Base-by-base conservation (phyloP, 208 protist species). In the Porcisia hertigi region DNA sequence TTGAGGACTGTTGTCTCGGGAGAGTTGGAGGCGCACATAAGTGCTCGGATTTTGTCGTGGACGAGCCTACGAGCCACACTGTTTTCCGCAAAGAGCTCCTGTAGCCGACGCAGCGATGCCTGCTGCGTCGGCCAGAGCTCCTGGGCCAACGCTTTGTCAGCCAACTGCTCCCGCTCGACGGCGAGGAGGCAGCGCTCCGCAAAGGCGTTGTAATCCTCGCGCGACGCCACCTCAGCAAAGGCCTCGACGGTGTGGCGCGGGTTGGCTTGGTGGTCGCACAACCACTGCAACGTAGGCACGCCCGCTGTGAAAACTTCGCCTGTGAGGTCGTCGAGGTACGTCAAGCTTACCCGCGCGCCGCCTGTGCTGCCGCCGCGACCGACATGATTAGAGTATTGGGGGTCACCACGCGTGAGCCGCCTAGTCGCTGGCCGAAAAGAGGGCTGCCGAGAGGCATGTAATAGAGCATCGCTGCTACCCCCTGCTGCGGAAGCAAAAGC, bases 201-300 rank as follows among this genome's bases (percentile, higher is more conserved):
- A 73, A 97, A 96, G 8, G 71, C 73, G 75, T 88, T 91, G 81
- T 94, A 97, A 70, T 95, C 92, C 16, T 73, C 71, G 6, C 92
- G 88, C 23, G 94, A 96, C 45, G 90, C 90, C 45, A 97, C 84
- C 76, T 96, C 90, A 14, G 86, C 90, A 85, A 94, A 97, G 23
- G 88, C 90, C 55, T 82, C 77, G 39, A 89, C 62, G 11, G 73
- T 78, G 36, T 65, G 64, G 14, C 75, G 71, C 43, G 75, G 70
- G 41, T 77, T 66, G 41, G 79, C 76, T 16, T 75, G 70, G 23
- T 76, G 81, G 52, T 80, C 79, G 45, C 71, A 79, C 58, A 94
- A 77, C 89, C 87, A 91, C 71, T 89, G 72, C 73, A 89, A 75
- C 69, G 84, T 89, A 65, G 76, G 57, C 63, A 74, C 57, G 30